Evolutionary conservation across 2,329 filamentous ascomycete species (phyloP).

Genomic region (Colletotrichum sp.): DNA sequence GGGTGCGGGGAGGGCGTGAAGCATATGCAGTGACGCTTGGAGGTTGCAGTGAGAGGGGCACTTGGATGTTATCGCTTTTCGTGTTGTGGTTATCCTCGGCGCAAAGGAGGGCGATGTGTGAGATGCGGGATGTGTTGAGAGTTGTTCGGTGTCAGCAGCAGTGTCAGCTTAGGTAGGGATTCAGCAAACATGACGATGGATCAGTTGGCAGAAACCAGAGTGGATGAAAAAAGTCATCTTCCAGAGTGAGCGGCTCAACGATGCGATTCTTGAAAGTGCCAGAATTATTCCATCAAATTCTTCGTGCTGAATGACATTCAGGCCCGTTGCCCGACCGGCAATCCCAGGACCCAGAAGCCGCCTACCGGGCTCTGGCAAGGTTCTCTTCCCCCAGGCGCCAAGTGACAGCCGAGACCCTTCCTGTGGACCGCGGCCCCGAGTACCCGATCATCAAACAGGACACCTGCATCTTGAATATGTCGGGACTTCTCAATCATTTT

Average conservation of each 20-base stretch:
- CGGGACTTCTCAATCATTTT: background rate
- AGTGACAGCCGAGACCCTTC: background rate
- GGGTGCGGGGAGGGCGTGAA: background rate
- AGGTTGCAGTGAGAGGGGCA: background rate
- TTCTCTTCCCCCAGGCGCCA: background rate
- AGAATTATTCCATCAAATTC: background rate
- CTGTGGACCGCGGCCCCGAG: background rate
- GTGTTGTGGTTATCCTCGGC: background rate
- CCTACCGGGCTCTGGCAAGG: background rate
- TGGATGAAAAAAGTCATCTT: background rate
- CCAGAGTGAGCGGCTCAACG: background rate
- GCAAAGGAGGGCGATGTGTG: background rate
- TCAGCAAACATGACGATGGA: background rate
- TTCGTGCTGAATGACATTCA: background rate
- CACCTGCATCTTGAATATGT: background rate
- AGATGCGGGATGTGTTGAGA: background rate
- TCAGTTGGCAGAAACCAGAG: fast-evolving
- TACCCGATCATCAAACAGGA: background rate
- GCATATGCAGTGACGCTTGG: background rate
- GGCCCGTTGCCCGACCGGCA: background rate
- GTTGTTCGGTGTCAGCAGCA: background rate
- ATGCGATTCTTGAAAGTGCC: background rate
- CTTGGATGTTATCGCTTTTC: background rate
- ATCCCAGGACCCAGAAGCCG: background rate
- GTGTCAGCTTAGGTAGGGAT: background rate